phyloP scores from a whole-genome alignment of 768 basidiomycete species.

The Tulasnella calospora region DNA sequence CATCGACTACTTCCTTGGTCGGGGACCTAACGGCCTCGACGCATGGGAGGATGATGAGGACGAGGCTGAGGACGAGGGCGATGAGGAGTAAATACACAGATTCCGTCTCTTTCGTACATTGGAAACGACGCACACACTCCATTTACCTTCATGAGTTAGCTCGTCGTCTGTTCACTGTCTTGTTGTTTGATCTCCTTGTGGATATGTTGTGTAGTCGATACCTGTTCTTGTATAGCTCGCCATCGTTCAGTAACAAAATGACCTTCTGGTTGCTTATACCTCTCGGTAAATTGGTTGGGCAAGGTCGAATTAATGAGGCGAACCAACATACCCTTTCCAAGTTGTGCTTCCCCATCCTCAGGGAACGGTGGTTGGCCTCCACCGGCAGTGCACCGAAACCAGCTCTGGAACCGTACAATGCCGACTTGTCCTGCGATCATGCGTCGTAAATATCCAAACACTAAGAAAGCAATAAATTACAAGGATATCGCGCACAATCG shows the following conservation, averaged over 20 bases:
- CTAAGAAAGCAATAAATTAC: not conserved
- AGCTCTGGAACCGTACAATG: not conserved
- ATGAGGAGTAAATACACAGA: constrained; percentile 47
- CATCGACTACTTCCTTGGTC: constrained; percentile 74
- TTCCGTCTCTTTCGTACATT: not conserved
- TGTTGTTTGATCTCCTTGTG: not conserved
- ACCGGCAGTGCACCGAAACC: no score
- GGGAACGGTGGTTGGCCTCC: no score
- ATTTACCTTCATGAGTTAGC: not conserved
- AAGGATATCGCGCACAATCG: not conserved
- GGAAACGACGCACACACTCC: not conserved
- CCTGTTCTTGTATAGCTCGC: not conserved
- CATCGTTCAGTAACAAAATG: not conserved
- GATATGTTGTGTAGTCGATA: constrained; percentile 10
- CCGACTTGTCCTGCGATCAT: not conserved
- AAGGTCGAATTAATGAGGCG: no score
- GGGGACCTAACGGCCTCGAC: constrained; percentile 43
- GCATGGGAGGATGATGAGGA: constrained; percentile 69
- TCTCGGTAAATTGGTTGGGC: not conserved
- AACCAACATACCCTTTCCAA: not conserved
- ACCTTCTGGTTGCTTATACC: not conserved
- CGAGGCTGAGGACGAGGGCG: constrained; percentile 51
- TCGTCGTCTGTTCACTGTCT: not conserved
- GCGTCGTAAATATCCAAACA: not conserved
- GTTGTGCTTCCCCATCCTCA: no score